These are phyloP conservation scores for Malassezia restricta DNA, from an alignment of 1,284 basidiomycete genomes.

Conservation along the genomic window DNA sequence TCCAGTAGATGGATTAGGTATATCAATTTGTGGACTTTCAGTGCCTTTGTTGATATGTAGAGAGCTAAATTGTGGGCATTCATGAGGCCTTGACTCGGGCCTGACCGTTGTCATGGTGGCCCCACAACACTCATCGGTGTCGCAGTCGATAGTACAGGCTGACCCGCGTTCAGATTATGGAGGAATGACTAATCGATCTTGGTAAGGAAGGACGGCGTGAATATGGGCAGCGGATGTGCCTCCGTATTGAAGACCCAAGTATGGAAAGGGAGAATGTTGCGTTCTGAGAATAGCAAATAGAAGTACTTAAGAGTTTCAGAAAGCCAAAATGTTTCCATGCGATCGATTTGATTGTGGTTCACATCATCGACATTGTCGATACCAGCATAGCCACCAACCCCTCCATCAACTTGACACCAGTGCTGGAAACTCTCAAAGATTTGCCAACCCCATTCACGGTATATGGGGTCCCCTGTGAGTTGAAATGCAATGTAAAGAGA, in stretches of 20 bases:
- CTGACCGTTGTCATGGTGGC: too few species aligned
- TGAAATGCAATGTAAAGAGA: conserved; percentile 77
- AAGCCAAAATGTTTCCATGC: conserved; percentile 73
- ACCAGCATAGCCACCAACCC: conserved; percentile 67
- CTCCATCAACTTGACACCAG: conserved; percentile 57
- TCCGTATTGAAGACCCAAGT: conserved; percentile 72
- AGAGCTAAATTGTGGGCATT: too few species aligned
- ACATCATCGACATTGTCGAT: conserved; percentile 60
- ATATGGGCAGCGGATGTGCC: conserved; percentile 42
- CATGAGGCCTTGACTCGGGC: too few species aligned
- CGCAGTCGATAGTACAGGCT: too few species aligned
- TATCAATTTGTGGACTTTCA: too few species aligned
- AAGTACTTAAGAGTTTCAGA: conserved; percentile 89
- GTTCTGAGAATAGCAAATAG: conserved; percentile 73
- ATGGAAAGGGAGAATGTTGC: conserved; percentile 56
- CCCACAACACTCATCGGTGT: too few species aligned
- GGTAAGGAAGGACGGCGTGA: conserved; percentile 28
- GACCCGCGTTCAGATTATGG: too few species aligned
- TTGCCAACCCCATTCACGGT: conserved; percentile 73
- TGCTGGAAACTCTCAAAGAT: conserved; percentile 82
- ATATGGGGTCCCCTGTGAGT: conserved; percentile 67
- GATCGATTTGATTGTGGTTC: conserved; percentile 61
- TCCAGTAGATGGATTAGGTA: too few species aligned
- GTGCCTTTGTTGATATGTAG: too few species aligned
- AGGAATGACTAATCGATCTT: conserved; percentile 13